phyloP scores from a whole-genome alignment of 2,329 filamentous ascomycete genomes.

The Penicillium sp. region DNA sequence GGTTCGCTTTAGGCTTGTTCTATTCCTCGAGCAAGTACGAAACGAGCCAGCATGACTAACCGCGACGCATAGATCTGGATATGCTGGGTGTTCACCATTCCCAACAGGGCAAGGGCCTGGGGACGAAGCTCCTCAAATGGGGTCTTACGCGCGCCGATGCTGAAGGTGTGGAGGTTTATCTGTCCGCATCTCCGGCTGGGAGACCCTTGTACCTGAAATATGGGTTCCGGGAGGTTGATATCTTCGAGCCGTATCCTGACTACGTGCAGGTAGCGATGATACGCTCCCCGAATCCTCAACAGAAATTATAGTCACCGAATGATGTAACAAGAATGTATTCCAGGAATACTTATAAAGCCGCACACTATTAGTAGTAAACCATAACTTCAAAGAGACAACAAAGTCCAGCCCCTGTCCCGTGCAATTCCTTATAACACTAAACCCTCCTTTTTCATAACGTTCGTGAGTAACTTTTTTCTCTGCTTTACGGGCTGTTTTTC shows the following conservation, averaged over 20 bases:
- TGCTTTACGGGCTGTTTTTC: too few species aligned
- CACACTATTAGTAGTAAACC: background rate
- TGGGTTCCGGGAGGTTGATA: conserved; percentile 34
- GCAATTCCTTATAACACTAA: too few species aligned
- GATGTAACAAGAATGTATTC: background rate
- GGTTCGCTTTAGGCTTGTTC: background rate
- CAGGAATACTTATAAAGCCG: background rate
- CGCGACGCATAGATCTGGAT: conserved; percentile 22
- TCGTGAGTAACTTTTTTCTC: too few species aligned
- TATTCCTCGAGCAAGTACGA: background rate
- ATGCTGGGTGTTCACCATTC: conserved; percentile 26
- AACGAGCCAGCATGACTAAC: background rate
- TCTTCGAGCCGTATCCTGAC: conserved; percentile 15
- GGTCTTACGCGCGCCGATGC: conserved; percentile 37
- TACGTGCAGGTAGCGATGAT: conserved; percentile 20
- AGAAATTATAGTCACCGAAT: background rate
- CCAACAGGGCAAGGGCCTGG: conserved; percentile 24
- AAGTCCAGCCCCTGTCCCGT: too few species aligned
- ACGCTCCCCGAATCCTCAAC: conserved; percentile 6
- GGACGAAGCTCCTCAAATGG: conserved; percentile 34
- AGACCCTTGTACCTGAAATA: conserved; percentile 39
- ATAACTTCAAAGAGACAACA: too few species aligned
- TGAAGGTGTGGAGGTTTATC: conserved; percentile 35
- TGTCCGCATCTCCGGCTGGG: conserved; percentile 37
- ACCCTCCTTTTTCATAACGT: too few species aligned